Percentiles rank a stretch among this genome's conserved stretches.
These are phyloP conservation scores for Neurospora tetraspora DNA, from an alignment of 495 filamentous ascomycete genomes.

Conservation along the genomic window DNA sequence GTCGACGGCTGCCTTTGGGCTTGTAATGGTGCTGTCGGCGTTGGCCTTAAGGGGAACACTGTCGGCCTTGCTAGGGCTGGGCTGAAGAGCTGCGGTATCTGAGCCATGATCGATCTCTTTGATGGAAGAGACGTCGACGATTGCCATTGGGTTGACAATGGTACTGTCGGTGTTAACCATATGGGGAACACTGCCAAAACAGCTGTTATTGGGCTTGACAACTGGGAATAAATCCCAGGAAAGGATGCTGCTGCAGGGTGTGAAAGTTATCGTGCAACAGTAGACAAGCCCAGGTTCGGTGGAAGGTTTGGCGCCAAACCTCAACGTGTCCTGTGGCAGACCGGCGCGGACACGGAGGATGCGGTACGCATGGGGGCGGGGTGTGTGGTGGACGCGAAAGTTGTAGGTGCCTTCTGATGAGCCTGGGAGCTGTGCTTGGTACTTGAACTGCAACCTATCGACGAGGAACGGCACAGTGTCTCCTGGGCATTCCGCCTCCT, in stretches of 20 bases:
- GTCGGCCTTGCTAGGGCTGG: not conserved
- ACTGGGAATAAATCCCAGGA: not conserved
- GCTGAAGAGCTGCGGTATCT: not conserved
- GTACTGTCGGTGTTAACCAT: not conserved
- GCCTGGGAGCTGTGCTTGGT: not conserved
- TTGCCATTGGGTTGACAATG: not conserved
- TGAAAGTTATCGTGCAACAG: not conserved
- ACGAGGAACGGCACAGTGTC: not conserved
- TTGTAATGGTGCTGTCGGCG: not conserved
- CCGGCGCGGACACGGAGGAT: not conserved
- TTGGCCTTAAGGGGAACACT: not conserved
- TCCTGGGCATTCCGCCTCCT: not conserved
- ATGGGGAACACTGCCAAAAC: not conserved
- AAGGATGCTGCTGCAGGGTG: not conserved
- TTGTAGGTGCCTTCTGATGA: not conserved
- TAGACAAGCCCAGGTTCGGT: not conserved
- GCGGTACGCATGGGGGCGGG: not conserved
- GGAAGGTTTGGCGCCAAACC: not conserved
- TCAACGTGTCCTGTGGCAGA: not conserved
- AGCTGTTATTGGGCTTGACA: not conserved
- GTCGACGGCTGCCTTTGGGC: conserved; percentile 26
- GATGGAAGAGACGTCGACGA: not conserved
- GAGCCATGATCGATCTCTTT: not conserved
- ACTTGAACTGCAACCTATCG: not conserved
- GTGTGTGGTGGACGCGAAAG: not conserved